Evolutionary conservation across 352 stramenopile species (phyloP).

Genomic region (Phytopythium cucurbitacearum): DNA sequence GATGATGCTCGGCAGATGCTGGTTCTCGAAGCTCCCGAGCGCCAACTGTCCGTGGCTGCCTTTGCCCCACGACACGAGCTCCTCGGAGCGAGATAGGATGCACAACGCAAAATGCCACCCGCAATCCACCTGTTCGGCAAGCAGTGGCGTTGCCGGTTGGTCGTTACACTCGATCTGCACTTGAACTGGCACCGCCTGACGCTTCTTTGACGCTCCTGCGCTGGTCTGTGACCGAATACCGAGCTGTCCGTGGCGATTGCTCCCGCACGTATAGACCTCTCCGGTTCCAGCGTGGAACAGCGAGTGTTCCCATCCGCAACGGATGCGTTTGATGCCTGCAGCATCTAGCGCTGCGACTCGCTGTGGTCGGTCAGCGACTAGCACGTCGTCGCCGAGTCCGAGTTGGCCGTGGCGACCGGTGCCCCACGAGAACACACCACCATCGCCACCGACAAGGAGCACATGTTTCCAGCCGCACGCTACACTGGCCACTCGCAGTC

Average conservation of each 20-base stretch:
- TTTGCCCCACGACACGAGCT: conserved; percentile 70
- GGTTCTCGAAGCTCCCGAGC: conserved; percentile 19
- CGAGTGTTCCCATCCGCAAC: conserved; percentile 81
- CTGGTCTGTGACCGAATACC: conserved; percentile 16
- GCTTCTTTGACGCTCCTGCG: conserved; percentile 13
- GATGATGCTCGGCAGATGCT: conserved; percentile 10
- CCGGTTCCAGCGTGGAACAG: conserved; percentile 37
- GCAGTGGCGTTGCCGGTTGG: conserved; percentile 13
- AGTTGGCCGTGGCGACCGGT: conserved; percentile 70
- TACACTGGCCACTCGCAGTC: conserved; percentile 43
- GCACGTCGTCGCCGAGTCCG: conserved; percentile 30
- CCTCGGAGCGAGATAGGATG: conserved; percentile 14
- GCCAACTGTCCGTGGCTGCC: conserved; percentile 69
- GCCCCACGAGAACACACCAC: conserved; percentile 63
- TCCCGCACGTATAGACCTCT: conserved; percentile 55
- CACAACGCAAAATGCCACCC: conserved; percentile 81
- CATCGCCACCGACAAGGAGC: conserved; percentile 41
- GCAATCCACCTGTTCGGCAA: conserved; percentile 34
- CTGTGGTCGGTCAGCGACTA: conserved; percentile 22
- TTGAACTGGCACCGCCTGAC: conserved; percentile 18
- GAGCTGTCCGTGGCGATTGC: conserved; percentile 77
- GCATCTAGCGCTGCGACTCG: conserved; percentile 17
- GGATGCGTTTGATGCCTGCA: conserved; percentile 25
- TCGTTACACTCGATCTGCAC: conserved; percentile 9
- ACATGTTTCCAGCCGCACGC: conserved; percentile 85